Evolutionary conservation across 495 filamentous ascomycete species (phyloP).

Genomic region (Podospora didyma): DNA sequence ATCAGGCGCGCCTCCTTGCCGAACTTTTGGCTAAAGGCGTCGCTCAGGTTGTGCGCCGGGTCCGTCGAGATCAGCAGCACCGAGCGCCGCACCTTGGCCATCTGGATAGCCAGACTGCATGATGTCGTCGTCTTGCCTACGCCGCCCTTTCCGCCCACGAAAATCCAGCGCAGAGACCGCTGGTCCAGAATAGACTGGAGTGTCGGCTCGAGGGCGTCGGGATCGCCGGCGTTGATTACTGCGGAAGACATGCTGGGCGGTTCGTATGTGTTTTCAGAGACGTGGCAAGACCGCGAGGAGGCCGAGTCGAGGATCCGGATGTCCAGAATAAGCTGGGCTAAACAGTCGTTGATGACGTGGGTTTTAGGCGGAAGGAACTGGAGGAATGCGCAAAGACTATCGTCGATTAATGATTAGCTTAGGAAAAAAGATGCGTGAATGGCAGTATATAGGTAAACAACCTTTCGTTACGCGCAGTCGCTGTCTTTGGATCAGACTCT

Average conservation of each 20-base stretch:
- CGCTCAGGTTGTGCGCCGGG: constrained; percentile 95
- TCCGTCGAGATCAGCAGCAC: constrained; percentile 98
- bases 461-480: neutral
- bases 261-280: neutral
- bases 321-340: neutral
- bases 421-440: neutral
- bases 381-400: too few relatives aligned
- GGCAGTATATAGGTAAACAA: neutral
- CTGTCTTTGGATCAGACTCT: neutral
- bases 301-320: neutral
- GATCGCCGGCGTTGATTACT: constrained; percentile 65
- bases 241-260: constrained; percentile 58
- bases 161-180: constrained; percentile 95
- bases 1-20: constrained; percentile 95
- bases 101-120: constrained; percentile 95
- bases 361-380: too few relatives aligned
- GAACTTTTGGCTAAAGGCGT: constrained; percentile 98
- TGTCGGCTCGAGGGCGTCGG: constrained; percentile 77
- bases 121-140: constrained; percentile 99
- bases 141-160: constrained; percentile 97
- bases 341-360: too few relatives aligned
- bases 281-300: neutral
- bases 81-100: constrained; percentile 91
- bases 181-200: constrained; percentile 94
- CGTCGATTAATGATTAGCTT: neutral